Evolutionary conservation across 257 asterid species (phyloP).

Genomic region (Rehmannia glutinosa): DNA sequence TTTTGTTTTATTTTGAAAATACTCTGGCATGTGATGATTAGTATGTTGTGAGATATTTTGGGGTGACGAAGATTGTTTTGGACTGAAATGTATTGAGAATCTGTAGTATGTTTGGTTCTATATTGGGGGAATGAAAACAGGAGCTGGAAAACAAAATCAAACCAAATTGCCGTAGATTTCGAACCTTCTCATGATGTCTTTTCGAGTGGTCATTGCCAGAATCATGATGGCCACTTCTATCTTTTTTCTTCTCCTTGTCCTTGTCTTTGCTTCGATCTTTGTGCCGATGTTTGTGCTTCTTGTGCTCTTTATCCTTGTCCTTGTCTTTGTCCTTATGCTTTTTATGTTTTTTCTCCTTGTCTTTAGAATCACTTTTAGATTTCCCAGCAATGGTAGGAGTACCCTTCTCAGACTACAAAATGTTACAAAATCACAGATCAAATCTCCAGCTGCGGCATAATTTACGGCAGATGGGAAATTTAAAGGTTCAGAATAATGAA

Average conservation of each 20-base stretch:
- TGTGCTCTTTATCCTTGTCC: conserved; percentile 80
- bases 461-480: background rate
- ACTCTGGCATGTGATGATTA: background rate
- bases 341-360: conserved; percentile 91
- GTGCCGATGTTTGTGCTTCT: conserved; percentile 94
- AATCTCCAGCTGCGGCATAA: background rate
- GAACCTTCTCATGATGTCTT: conserved; percentile 83
- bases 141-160: background rate
- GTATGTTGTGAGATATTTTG: background rate
- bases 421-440: conserved; percentile 26
- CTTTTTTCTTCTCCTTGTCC: conserved; percentile 94
- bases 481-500: conserved; percentile 2
- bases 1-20: background rate
- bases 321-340: conserved; percentile 81
- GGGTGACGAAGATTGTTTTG: background rate
- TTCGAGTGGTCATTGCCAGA: conserved; percentile 81
- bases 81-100: background rate
- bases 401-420: conserved; percentile 83
- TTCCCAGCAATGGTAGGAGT: conserved; percentile 84
- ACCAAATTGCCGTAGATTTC: background rate
- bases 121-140: background rate
- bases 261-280: conserved; percentile 93
- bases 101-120: background rate
- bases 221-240: conserved; percentile 73
- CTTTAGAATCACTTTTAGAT: conserved; percentile 72